Conservation (phyloP, 1,284 basidiomycete genomes). For the Cutaneotrichosporon sp. region DNA sequence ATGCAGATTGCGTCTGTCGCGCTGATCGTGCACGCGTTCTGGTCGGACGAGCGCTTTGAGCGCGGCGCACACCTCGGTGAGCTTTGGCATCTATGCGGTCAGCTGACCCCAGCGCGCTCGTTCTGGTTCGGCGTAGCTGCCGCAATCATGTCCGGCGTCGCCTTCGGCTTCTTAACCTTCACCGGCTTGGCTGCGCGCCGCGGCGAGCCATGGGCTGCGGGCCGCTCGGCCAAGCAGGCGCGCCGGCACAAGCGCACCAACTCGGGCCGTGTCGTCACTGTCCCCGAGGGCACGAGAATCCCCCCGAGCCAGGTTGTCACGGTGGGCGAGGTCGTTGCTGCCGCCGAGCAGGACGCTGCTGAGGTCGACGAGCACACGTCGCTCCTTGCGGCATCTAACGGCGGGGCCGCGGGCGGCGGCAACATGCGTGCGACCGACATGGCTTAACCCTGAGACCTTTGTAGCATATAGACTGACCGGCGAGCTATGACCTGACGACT, state of each 20-base stretch:
- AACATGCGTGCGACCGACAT: slow-evolving; percentile 17
- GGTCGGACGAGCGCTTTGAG: slow-evolving; percentile 48
- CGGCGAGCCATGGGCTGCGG: slow-evolving; percentile 53
- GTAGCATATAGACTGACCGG: slow-evolving; percentile 8
- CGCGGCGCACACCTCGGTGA: slow-evolving; percentile 44
- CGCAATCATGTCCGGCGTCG: slow-evolving; percentile 41
- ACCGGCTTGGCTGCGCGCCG: slow-evolving; percentile 51
- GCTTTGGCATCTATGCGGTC: neutral
- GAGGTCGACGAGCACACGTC: slow-evolving; percentile 41
- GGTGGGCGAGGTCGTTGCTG: slow-evolving; percentile 45
- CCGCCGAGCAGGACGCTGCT: slow-evolving; percentile 21
- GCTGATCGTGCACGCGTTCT: slow-evolving; percentile 48
- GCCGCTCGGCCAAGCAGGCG: slow-evolving; percentile 44
- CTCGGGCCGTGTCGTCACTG: slow-evolving; percentile 47
- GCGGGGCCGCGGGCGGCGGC: slow-evolving; percentile 17
- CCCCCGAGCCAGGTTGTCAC: slow-evolving; percentile 44
- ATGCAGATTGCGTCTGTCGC: slow-evolving; percentile 46
- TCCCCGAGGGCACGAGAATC: slow-evolving; percentile 45
- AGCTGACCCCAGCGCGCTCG: slow-evolving; percentile 37
- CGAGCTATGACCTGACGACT: neutral
- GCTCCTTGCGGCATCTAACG: slow-evolving; percentile 29
- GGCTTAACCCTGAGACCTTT: neutral
- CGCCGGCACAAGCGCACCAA: slow-evolving; percentile 48
- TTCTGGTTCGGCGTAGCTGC: slow-evolving; percentile 48
- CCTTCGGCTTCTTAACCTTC: slow-evolving; percentile 46